Percentiles rank a stretch among this genome's conserved stretches.
phyloP scores from a whole-genome alignment of 2,329 filamentous ascomycete species.

The Aspergillus sp. region DNA sequence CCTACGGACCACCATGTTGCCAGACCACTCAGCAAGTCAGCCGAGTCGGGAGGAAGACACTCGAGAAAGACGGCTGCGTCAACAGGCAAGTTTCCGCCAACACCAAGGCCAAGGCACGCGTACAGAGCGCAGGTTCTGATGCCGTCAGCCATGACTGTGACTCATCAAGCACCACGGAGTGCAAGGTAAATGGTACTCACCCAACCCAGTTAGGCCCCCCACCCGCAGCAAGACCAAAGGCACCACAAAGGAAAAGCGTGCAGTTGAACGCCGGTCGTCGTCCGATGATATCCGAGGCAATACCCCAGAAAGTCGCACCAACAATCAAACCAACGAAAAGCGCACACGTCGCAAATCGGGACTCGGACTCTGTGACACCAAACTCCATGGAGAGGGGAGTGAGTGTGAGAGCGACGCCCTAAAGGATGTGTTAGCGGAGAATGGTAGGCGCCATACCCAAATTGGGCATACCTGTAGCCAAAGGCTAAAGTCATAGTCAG shows the following conservation, averaged over 20 bases:
- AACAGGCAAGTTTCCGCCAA: constrained; percentile 77
- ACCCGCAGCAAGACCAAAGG: constrained; percentile 74
- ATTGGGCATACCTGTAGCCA: constrained; percentile 66
- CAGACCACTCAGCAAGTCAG: constrained; percentile 73
- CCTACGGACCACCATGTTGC: constrained; percentile 89
- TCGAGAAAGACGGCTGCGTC: constrained; percentile 83
- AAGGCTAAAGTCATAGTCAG: constrained; percentile 52
- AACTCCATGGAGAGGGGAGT: constrained; percentile 77
- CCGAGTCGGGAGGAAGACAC: constrained; percentile 76
- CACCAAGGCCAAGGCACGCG: constrained; percentile 67
- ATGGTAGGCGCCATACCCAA: neutral
- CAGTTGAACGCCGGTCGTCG: constrained; percentile 82
- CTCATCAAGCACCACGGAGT: constrained; percentile 24
- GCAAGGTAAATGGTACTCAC: constrained; percentile 27
- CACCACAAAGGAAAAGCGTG: constrained; percentile 73
- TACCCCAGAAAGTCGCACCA: constrained; percentile 80
- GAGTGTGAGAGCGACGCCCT: constrained; percentile 77
- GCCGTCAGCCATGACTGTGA: neutral
- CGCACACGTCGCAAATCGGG: constrained; percentile 79
- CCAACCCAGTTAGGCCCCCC: constrained; percentile 69
- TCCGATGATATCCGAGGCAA: constrained; percentile 76
- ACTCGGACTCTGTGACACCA: constrained; percentile 67
- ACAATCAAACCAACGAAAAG: constrained; percentile 76
- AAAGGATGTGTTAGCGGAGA: constrained; percentile 19
- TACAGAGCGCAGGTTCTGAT: constrained; percentile 61